These are phyloP conservation scores for Hanseniaspora pseudoguilliermondii DNA, from an alignment of 805 yeast species.

Conservation along the genomic window DNA sequence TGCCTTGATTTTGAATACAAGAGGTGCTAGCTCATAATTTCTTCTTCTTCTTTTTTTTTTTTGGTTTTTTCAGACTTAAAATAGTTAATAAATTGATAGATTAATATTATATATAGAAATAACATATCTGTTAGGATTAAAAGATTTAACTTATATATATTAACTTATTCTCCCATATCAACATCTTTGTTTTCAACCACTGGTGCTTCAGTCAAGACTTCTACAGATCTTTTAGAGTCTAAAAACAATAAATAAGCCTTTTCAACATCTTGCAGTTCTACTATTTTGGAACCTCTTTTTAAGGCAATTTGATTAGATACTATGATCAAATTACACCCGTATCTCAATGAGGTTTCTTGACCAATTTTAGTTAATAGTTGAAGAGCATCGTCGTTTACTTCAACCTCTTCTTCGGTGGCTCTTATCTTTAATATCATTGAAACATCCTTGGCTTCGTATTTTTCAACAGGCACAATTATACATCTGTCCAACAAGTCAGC, in stretches of 20 bases:
- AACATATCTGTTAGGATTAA: background rate
- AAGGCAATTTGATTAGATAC: conserved; percentile 79
- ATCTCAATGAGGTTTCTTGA: conserved; percentile 77
- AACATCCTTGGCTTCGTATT: conserved; percentile 72
- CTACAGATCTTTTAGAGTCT: conserved; percentile 81
- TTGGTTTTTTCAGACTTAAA: too few species aligned
- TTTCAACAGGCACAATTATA: conserved; percentile 75
- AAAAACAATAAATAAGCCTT: conserved; percentile 76
- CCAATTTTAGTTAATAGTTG: conserved; percentile 83
- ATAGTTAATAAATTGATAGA: background rate
- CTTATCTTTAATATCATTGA: conserved; percentile 76
- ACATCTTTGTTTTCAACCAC: conserved; percentile 73
- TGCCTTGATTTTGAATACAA: conserved; percentile 82
- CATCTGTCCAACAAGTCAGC: conserved; percentile 87
- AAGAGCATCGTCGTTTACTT: conserved; percentile 66
- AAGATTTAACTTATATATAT: conserved; percentile 7
- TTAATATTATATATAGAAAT: background rate
- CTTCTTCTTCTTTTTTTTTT: background rate
- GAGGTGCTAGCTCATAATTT: conserved; percentile 44
- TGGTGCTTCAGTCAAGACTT: conserved; percentile 51
- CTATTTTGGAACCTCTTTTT: conserved; percentile 54
- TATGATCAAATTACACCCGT: conserved; percentile 80
- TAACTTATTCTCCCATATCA: conserved; percentile 32
- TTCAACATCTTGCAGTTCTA: conserved; percentile 73
- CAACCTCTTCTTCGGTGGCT: conserved; percentile 89